A percentile compares a stretch with the other conserved stretches of the same genome.
These are phyloP conservation scores for Phoma sp. DNA, from an alignment of 2,329 filamentous ascomycete genomes.

Conservation along the genomic window DNA sequence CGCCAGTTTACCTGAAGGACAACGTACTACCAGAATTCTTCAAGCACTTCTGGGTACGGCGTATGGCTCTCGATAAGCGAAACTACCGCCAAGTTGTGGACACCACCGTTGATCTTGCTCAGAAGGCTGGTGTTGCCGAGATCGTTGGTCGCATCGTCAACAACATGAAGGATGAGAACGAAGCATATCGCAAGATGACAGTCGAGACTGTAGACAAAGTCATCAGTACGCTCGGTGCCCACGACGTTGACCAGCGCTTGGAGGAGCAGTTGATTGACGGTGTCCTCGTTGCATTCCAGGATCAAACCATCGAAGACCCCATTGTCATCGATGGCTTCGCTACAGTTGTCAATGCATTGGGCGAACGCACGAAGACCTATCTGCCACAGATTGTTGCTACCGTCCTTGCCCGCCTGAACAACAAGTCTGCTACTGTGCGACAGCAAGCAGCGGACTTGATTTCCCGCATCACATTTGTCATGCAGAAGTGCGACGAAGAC, in stretches of 20 bases:
- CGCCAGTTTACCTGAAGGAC: conserved; percentile 91
- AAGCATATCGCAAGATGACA: conserved; percentile 98
- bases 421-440: conserved; percentile 94
- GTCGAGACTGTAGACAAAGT: conserved; percentile 98
- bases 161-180: conserved; percentile 97
- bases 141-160: conserved; percentile 92
- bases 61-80: conserved; percentile 96
- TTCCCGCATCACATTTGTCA: conserved; percentile 95
- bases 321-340: conserved; percentile 98
- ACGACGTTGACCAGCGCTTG: conserved; percentile 89
- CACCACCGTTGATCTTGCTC: conserved; percentile 93
- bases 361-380: conserved; percentile 93
- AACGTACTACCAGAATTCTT: conserved; percentile 96
- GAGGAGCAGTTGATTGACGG: conserved; percentile 95
- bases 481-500: conserved; percentile 98
- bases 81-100: conserved; percentile 99
- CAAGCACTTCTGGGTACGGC: conserved; percentile 96
- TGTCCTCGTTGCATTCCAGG: conserved; percentile 94
- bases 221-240: conserved; percentile 88
- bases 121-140: conserved; percentile 97
- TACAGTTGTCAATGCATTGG: conserved; percentile 93
- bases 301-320: conserved; percentile 95
- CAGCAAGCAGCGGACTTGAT: conserved; percentile 97
- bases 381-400: conserved; percentile 96
- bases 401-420: conserved; percentile 95